These are phyloP conservation scores for Arabidopsis thaliana DNA, from an alignment of 345 rosid species.

Conservation along the genomic window DNA sequence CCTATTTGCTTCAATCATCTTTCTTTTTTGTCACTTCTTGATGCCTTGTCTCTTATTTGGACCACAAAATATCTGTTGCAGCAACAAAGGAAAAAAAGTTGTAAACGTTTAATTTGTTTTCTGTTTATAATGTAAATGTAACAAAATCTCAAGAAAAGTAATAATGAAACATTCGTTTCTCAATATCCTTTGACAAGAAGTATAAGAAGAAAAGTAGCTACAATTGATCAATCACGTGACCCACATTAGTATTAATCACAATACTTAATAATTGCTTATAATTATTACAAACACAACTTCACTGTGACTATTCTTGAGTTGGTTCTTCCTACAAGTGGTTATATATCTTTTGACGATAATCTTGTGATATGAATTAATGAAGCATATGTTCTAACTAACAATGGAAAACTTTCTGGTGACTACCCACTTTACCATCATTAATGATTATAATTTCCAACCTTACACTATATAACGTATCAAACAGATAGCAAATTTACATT, in stretches of 20 bases:
- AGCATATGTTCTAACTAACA: conserved; percentile 38
- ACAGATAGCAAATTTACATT: background rate
- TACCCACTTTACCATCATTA: conserved; percentile 38
- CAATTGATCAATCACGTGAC: conserved; percentile 45
- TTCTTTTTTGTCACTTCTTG: background rate
- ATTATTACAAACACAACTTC: conserved; percentile 39
- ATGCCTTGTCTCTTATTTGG: conserved; percentile 3
- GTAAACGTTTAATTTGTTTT: background rate
- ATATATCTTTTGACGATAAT: conserved; percentile 35
- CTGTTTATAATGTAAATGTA: background rate
- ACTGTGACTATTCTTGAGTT: conserved; percentile 32
- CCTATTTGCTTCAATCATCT: background rate
- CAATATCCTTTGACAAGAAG: conserved; percentile 35
- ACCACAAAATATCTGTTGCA: background rate
- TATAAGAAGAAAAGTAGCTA: conserved; percentile 42
- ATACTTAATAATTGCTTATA: conserved; percentile 21
- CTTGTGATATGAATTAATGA: conserved; percentile 40
- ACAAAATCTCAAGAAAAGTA: background rate
- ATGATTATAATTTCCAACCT: conserved; percentile 34
- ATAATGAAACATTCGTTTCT: conserved; percentile 4
- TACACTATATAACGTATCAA: background rate
- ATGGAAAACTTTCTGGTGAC: conserved; percentile 28
- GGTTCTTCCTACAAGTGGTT: conserved; percentile 39
- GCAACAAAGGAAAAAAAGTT: background rate
- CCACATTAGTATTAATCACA: conserved; percentile 42